A percentile compares a stretch with the other conserved stretches of the same genome.
phyloP scores from a whole-genome alignment of 1,139 yeast genomes.

The Lodderomyces parapsilosis region DNA sequence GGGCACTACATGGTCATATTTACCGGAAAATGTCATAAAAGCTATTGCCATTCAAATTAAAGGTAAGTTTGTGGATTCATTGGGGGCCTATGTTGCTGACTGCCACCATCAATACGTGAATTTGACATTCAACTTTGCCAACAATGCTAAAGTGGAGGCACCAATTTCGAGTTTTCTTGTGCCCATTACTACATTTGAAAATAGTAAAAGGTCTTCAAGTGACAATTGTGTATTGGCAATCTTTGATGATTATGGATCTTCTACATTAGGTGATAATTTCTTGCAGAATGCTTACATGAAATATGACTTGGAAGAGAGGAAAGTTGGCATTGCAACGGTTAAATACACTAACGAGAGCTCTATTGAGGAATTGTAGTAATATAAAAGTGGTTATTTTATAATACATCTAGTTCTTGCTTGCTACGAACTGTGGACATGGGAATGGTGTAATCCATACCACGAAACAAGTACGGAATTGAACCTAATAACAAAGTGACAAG shows the following conservation, averaged over 20 bases:
- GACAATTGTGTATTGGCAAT: slow-evolving; percentile 12
- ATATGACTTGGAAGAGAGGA: slow-evolving; percentile 17
- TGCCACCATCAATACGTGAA: slow-evolving; percentile 13
- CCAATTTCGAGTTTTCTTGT: slow-evolving; percentile 22
- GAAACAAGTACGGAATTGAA: too few relatives aligned
- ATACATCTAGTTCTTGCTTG: too few relatives aligned
- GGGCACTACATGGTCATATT: slow-evolving; percentile 29
- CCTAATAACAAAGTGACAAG: too few relatives aligned
- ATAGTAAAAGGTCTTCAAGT: slow-evolving; percentile 6
- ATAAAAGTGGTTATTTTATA: too few relatives aligned
- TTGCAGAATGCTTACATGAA: slow-evolving; percentile 42
- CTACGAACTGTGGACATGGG: too few relatives aligned
- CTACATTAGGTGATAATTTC: slow-evolving; percentile 33
- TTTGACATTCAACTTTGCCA: slow-evolving; percentile 28
- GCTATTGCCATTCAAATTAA: slow-evolving; percentile 23
- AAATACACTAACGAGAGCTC: background rate
- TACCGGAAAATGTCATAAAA: slow-evolving; percentile 19
- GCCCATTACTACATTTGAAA: slow-evolving; percentile 8
- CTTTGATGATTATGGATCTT: slow-evolving; percentile 3
- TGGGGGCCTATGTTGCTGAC: slow-evolving; percentile 1
- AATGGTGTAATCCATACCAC: too few relatives aligned
- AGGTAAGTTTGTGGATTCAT: background rate
- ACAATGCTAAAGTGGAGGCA: slow-evolving; percentile 28
- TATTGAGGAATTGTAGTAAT: slow-evolving; percentile 1
- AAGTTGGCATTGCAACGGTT: slow-evolving; percentile 8